Base-by-base conservation (phyloP, 257 asterid species). In the Solanum piurae region DNA sequence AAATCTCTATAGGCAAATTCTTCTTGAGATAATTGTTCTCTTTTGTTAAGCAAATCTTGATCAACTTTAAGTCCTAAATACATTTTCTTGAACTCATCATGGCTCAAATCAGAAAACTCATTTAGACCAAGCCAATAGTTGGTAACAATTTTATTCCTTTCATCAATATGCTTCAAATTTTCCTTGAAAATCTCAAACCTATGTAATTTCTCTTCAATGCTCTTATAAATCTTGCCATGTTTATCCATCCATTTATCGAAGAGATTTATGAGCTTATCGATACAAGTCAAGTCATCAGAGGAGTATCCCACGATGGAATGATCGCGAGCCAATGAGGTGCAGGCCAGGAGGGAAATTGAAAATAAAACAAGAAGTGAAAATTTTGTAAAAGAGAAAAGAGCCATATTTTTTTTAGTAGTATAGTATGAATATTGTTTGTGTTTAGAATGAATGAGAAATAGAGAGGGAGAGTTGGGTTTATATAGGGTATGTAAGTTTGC, bases 51-150 rank as follows among this genome's bases (percentile, higher is more conserved):
- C 38, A 88, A 88, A 12, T 86, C 20, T 36, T 58, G 88, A 33
- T 91, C 90, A 75, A 36, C 73, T 62, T 92, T 93, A 49, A 94
- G 93, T 9, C 98, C 96, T 69, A 94, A 83, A 82, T 91, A 94
- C 91, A 42, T 92, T n/a, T 87, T 88, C 89, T 93, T 93, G 88
- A 94, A 94, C 85, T 92, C 96, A 3, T 92, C 95, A 82, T 93
- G 96, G 85, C 92, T 93, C 91, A 94, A 34, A 83, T 93, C 98
- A 20, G 96, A 91, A 79, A 93, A 94, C 73, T 94, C 95, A 9
- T 93, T 94, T 88, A 94, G 71, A 2, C 94, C 95, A 82, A 94
- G 95, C 95, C 96, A 93, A 38, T 93, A 94, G 89, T 92, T 93
- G 14, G 86, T 90, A 23, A 88, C 69, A 4, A 20, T 91, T 92